Evolutionary conservation across 2,329 filamentous ascomycete genomes (phyloP).

Genomic region (Fusarium sp.): DNA sequence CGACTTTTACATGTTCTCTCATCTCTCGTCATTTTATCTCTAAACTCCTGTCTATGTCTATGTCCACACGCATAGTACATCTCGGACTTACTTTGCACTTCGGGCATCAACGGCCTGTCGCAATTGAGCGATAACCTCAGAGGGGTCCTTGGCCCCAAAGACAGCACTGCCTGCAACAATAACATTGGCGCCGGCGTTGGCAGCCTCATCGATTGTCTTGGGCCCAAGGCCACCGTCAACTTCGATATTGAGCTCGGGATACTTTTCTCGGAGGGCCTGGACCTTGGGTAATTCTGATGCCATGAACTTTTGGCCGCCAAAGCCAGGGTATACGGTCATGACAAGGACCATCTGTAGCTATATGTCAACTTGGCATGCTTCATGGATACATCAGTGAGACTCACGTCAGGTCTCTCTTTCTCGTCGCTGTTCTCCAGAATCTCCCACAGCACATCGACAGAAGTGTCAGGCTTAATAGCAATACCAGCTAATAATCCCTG

Average conservation of each 20-base stretch:
- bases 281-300: constrained; percentile 95
- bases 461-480: constrained; percentile 92
- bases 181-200: constrained; percentile 95
- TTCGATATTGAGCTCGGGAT: constrained; percentile 95
- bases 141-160: constrained; percentile 89
- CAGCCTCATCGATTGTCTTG: constrained; percentile 90
- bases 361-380: constrained; percentile 15
- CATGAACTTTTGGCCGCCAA: constrained; percentile 99
- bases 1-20: constrained; percentile 7
- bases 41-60: neutral
- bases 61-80: neutral
- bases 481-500: constrained; percentile 90
- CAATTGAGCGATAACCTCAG: constrained; percentile 84
- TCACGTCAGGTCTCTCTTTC: constrained; percentile 87
- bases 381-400: constrained; percentile 47
- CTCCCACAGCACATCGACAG: constrained; percentile 91
- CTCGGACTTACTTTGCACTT: constrained; percentile 49
- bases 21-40: neutral
- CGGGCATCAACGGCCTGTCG: constrained; percentile 78
- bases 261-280: constrained; percentile 79
- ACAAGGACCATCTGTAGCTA: constrained; percentile 87
- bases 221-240: constrained; percentile 93
- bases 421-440: constrained; percentile 78
- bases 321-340: constrained; percentile 98
- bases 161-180: constrained; percentile 97